Evolutionary conservation across 768 basidiomycete genomes (phyloP).

Genomic region (Lentinula raphanica): DNA sequence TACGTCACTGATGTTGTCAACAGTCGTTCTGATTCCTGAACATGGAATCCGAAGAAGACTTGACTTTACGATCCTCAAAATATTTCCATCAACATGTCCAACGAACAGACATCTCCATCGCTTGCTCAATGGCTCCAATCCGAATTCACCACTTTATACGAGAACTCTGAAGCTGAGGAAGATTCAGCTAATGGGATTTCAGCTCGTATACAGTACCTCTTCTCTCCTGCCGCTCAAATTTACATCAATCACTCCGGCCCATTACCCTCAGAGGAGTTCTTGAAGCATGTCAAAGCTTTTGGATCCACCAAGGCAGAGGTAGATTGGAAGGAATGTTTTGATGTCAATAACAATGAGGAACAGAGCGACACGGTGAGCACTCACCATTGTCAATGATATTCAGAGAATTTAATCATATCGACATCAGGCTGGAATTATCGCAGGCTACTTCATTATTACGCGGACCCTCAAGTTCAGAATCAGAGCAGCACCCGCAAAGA

Average conservation of each 20-base stretch:
- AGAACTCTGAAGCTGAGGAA: slow-evolving; percentile 10
- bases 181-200: neutral
- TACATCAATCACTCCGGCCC: slow-evolving; percentile 23
- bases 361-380: neutral
- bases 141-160: slow-evolving; percentile 23
- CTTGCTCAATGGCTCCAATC: slow-evolving; percentile 24
- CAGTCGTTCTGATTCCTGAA: too few species aligned
- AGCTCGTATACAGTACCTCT: slow-evolving; percentile 22
- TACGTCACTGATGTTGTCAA: too few species aligned
- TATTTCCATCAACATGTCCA: neutral
- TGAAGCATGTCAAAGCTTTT: slow-evolving; percentile 17
- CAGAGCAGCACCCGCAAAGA: slow-evolving; percentile 33
- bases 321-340: slow-evolving; percentile 31
- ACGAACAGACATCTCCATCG: neutral
- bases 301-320: slow-evolving; percentile 18
- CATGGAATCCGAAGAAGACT: too few species aligned
- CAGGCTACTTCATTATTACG: slow-evolving; percentile 34
- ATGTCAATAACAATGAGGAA: slow-evolving; percentile 6
- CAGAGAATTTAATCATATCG: neutral
- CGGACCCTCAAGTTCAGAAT: slow-evolving; percentile 35
- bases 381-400: neutral
- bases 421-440: slow-evolving; percentile 30
- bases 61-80: too few species aligned
- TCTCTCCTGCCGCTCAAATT: slow-evolving; percentile 29
- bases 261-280: slow-evolving; percentile 21